Evolutionary conservation across 345 rosid species (phyloP), one percentile per base, ranked within the genome.

Genomic region (Barbarea vulgaris): DNA sequence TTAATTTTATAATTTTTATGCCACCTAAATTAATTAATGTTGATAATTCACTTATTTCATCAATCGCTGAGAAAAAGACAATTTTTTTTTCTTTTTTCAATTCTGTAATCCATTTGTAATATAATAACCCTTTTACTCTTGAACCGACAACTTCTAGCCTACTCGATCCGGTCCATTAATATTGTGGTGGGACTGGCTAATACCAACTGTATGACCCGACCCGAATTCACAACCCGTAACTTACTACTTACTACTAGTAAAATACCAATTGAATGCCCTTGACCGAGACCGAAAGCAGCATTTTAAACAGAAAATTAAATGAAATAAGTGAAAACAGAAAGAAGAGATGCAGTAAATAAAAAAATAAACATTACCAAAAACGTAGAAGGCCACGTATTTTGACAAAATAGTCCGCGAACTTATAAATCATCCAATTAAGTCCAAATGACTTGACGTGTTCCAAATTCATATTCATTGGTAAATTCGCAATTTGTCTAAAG

Each of bases 61-160:
- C 47, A 41, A 5, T 30, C 6, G 33, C 33, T n/a, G n/a, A 30
- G 33, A 30, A 30, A 3, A 30, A 4, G 9, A 9, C 3, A 34
- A 8, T 34, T 34, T 34, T 3, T 3, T 8, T 34, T 34, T 3
- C 17, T 42, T 13, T 37, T 37, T 41, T 39, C 0, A 10, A 10
- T 9, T 2, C 12, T 42, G 14, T 46, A 46, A 46, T 46, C 31
- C 4, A 30, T 30, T 30, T 5, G 6, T 34, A 8, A 8, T 34
- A 0, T 21, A 46, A 5, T 53, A 25, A 3, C 1, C 33, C 7
- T 9, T 66, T 39, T 69, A n/a, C 10, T 71, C 14, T 34, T 34
- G 27, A 3, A 48, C 75, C 75, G 68, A 71, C 68, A 60, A 48
- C 17, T 42, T 69, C 7, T 18, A 46, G 36, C 47, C 18, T 19